A percentile compares a stretch with the other conserved stretches of the same genome.
Conservation (phyloP, 2,329 filamentous ascomycete species). For the Fusarium kyushuense region DNA sequence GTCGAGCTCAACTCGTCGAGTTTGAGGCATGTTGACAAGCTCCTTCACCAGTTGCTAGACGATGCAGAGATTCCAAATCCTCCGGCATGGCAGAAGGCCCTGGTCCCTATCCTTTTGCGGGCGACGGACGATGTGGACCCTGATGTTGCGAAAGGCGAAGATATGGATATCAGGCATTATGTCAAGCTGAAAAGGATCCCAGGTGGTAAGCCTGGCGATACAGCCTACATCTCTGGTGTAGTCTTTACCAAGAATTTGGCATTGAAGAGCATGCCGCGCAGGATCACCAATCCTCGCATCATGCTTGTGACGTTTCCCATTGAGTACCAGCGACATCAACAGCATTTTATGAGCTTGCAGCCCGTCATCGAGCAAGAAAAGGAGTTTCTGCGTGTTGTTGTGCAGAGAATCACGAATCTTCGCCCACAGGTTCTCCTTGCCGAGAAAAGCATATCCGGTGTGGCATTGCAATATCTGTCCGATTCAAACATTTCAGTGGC, state of each 20-base stretch:
- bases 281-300: slow-evolving; percentile 85
- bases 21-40: slow-evolving; percentile 85
- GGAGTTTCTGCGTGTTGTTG: slow-evolving; percentile 91
- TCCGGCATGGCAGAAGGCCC: slow-evolving; percentile 86
- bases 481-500: slow-evolving; percentile 92
- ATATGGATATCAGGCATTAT: slow-evolving; percentile 97
- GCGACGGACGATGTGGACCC: slow-evolving; percentile 96
- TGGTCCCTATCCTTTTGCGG: slow-evolving; percentile 89
- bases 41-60: slow-evolving; percentile 84
- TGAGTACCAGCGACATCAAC: slow-evolving; percentile 88
- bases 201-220: slow-evolving; percentile 89
- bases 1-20: slow-evolving; percentile 89
- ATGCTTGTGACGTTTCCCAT: slow-evolving; percentile 94
- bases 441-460: slow-evolving; percentile 90
- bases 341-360: slow-evolving; percentile 97
- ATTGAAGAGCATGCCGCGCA: slow-evolving; percentile 93
- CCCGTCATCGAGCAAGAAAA: slow-evolving; percentile 97
- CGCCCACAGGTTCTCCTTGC: slow-evolving; percentile 89
- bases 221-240: slow-evolving; percentile 94
- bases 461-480: slow-evolving; percentile 88
- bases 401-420: slow-evolving; percentile 89
- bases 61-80: slow-evolving; percentile 80
- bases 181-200: slow-evolving; percentile 98
- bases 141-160: slow-evolving; percentile 88
- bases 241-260: slow-evolving; percentile 98